phyloP scores from a whole-genome alignment of 73 alveolate genomes.

The Durusdinium trenchii region DNA sequence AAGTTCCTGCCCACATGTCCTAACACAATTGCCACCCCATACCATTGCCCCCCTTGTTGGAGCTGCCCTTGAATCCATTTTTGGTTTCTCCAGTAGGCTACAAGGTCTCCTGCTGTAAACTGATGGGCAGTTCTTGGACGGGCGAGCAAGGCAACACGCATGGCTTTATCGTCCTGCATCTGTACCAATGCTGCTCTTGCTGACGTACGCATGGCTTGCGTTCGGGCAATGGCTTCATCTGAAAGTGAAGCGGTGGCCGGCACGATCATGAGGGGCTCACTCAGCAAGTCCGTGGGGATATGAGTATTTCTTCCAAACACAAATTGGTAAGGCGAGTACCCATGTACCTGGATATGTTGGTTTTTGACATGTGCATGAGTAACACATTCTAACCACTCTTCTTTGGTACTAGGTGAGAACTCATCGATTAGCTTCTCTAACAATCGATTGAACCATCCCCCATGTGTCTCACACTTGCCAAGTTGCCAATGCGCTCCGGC shows the following conservation, averaged over 20 bases:
- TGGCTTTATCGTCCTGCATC: not conserved
- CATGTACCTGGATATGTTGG: not conserved
- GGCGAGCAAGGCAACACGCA: not conserved
- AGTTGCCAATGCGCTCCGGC: not conserved
- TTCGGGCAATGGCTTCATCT: not conserved
- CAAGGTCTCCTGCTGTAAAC: not conserved
- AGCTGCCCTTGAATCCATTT: not conserved
- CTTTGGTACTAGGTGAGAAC: not conserved
- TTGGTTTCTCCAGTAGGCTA: not conserved
- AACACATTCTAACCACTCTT: not conserved
- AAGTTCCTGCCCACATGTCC: not conserved
- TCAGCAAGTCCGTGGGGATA: not conserved
- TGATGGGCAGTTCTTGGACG: not conserved
- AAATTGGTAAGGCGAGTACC: not conserved
- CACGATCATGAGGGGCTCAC: not conserved
- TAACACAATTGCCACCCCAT: not conserved
- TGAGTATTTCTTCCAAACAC: not conserved
- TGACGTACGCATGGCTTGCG: not conserved
- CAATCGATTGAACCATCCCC: not conserved
- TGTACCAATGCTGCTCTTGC: not conserved
- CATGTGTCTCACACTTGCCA: not conserved
- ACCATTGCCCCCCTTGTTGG: not conserved
- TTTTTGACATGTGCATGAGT: not conserved
- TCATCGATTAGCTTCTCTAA: not conserved
- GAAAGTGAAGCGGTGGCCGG: not conserved